phyloP scores from a whole-genome alignment of 371 early-diverging fungal species.

The Chytridium lagenaria region DNA sequence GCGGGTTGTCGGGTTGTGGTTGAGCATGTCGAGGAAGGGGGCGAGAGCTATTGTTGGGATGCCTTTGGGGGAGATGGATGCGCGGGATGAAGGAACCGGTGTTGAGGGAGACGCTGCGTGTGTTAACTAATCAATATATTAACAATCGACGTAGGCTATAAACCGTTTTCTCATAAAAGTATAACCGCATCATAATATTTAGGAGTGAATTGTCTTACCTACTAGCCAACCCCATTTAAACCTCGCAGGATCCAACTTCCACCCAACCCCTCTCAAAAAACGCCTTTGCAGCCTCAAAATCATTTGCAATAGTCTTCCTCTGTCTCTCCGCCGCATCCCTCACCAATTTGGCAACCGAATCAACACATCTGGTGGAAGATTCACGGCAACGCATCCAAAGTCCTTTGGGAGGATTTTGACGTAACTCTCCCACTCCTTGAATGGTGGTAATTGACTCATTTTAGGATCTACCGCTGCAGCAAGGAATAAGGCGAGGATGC shows the following conservation, averaged over 20 bases:
- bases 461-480: not conserved
- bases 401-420: conserved; percentile 15
- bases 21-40: conserved; percentile 59
- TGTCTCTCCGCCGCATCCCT: not conserved
- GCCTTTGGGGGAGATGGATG: not conserved
- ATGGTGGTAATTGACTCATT: not conserved
- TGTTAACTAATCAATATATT: conserved; percentile 19
- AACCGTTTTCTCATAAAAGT: not conserved
- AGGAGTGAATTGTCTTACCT: conserved; percentile 3
- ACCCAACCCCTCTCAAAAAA: not conserved
- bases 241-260: not conserved
- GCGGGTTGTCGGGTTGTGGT: conserved; percentile 45
- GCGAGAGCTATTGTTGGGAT: conserved; percentile 49
- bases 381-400: conserved; percentile 25
- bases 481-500: conserved; percentile 30
- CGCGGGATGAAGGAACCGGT: conserved; percentile 8
- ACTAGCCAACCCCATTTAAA: conserved; percentile 20
- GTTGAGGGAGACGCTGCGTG: conserved; percentile 31
- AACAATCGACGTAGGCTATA: not conserved
- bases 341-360: not conserved
- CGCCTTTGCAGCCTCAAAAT: not conserved
- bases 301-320: not conserved
- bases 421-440: conserved; percentile 20
- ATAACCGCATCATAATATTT: not conserved
- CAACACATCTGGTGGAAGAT: conserved; percentile 16